phyloP scores from a whole-genome alignment of 2,329 filamentous ascomycete species.

The Cadophora sp. region DNA sequence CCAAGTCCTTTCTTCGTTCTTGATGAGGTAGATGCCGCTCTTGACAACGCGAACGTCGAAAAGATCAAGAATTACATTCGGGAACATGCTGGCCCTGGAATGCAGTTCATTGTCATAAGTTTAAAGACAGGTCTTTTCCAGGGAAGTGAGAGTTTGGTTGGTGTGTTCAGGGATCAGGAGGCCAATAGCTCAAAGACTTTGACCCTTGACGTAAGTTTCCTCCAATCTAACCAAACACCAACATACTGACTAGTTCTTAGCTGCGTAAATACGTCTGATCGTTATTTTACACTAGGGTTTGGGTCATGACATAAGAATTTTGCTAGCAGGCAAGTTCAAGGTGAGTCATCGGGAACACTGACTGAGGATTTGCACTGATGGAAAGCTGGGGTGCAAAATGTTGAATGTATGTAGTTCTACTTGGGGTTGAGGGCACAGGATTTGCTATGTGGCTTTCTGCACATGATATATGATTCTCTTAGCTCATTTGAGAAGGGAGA shows the following conservation, averaged over 20 bases:
- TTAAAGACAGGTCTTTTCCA: slow-evolving; percentile 96
- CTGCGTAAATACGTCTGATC: slow-evolving; percentile 41
- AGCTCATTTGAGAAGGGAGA: neutral
- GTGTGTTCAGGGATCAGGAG: slow-evolving; percentile 93
- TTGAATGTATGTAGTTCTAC: slow-evolving; percentile 14
- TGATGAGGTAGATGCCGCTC: slow-evolving; percentile 95
- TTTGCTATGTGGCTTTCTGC: slow-evolving; percentile 14
- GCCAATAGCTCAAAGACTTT: slow-evolving; percentile 91
- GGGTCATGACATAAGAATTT: neutral
- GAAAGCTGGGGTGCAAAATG: neutral
- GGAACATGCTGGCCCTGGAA: slow-evolving; percentile 92
- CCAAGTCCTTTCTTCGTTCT: slow-evolving; percentile 97
- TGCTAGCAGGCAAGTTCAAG: neutral
- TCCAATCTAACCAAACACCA: neutral
- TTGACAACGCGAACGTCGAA: slow-evolving; percentile 97
- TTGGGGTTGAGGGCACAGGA: neutral
- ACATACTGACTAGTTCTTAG: slow-evolving; percentile 33
- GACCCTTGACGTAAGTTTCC: slow-evolving; percentile 86
- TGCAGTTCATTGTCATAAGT: slow-evolving; percentile 99
- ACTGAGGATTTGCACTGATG: neutral
- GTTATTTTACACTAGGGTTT: neutral
- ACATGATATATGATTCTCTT: neutral
- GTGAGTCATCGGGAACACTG: neutral
- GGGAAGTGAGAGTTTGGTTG: slow-evolving; percentile 93
- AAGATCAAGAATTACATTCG: slow-evolving; percentile 97